Conservation (phyloP, 1,139 yeast species). For the Scheffersomyces illinoinensis region DNA sequence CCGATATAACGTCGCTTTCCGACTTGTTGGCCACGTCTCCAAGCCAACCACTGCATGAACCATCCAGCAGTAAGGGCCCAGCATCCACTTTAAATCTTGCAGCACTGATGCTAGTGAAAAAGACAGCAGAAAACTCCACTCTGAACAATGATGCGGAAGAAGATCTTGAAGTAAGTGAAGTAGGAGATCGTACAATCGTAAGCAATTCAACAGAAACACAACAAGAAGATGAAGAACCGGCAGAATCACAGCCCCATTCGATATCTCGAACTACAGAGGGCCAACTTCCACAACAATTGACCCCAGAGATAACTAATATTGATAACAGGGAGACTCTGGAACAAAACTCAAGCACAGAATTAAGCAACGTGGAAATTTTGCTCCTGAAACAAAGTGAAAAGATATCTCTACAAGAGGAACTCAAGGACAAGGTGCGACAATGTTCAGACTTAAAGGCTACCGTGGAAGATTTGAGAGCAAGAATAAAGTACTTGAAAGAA, state of each 20-base stretch:
- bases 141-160: neutral
- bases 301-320: too few species aligned
- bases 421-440: slow-evolving; percentile 19
- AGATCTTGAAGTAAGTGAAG: neutral
- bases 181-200: neutral
- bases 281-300: too few species aligned
- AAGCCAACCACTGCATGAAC: slow-evolving; percentile 6
- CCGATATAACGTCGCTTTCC: slow-evolving; percentile 27
- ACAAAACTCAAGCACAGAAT: neutral
- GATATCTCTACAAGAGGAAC: slow-evolving; percentile 5
- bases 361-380: neutral
- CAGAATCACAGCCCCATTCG: neutral
- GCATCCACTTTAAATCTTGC: neutral
- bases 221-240: neutral
- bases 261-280: too few species aligned
- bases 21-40: slow-evolving; percentile 27
- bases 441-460: slow-evolving; percentile 18
- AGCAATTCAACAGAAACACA: neutral
- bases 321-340: neutral
- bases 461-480: slow-evolving; percentile 22
- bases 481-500: slow-evolving; percentile 18
- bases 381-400: slow-evolving; percentile 20
- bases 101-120: neutral
- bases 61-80: neutral
- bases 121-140: neutral